phyloP scores from a whole-genome alignment of 1,139 yeast species.

The Lodderomyces parapsilosis region DNA sequence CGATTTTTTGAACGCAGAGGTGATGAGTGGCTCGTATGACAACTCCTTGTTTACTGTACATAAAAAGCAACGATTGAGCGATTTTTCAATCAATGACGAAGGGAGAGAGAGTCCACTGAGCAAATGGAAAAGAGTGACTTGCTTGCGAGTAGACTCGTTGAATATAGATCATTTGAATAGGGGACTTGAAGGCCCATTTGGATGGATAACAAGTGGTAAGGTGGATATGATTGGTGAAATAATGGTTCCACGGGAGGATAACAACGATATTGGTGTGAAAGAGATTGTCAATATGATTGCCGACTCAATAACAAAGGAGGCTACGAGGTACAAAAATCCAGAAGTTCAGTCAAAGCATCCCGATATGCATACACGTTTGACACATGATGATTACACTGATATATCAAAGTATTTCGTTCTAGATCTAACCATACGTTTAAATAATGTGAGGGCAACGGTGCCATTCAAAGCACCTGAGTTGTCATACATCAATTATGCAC shows the following conservation, averaged over 20 bases:
- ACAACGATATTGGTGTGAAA: slow-evolving; percentile 40
- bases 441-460: slow-evolving; percentile 83
- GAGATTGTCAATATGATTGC: slow-evolving; percentile 43
- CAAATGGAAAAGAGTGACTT: slow-evolving; percentile 63
- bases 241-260: slow-evolving; percentile 64
- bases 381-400: slow-evolving; percentile 28
- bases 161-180: slow-evolving; percentile 85
- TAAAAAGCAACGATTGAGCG: slow-evolving; percentile 61
- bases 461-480: slow-evolving; percentile 84
- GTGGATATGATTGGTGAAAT: slow-evolving; percentile 94
- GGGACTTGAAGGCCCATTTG: slow-evolving; percentile 92
- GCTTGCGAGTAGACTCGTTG: slow-evolving; percentile 80
- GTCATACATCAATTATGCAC: slow-evolving; percentile 85
- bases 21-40: slow-evolving; percentile 89
- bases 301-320: slow-evolving; percentile 39
- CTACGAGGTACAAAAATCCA: slow-evolving; percentile 38
- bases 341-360: slow-evolving; percentile 32
- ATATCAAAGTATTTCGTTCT: slow-evolving; percentile 63
- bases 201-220: slow-evolving; percentile 90
- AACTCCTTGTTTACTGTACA: slow-evolving; percentile 90
- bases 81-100: slow-evolving; percentile 22
- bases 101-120: slow-evolving; percentile 10
- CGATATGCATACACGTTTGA: slow-evolving; percentile 28
- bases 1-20: slow-evolving; percentile 81
- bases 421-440: slow-evolving; percentile 74